Conservation (phyloP, 257 asterid genomes). For the Fraxinus americana region DNA sequence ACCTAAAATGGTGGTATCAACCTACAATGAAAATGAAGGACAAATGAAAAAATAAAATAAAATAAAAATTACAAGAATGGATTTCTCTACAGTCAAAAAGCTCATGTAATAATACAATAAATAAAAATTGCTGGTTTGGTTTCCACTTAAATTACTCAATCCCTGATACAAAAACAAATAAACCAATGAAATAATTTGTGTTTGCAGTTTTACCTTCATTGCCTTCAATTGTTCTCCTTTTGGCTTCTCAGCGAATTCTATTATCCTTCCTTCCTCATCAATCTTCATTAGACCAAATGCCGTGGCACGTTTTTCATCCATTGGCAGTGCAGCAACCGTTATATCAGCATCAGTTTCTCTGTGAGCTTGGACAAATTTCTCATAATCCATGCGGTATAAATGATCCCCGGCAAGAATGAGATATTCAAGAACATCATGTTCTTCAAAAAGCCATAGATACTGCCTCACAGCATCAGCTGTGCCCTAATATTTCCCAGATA, state of each 20-base stretch:
- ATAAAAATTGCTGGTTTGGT: not conserved
- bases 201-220: constrained; percentile 49
- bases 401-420: constrained; percentile 69
- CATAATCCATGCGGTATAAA: constrained; percentile 64
- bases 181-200: not conserved
- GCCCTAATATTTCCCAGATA: constrained; percentile 42
- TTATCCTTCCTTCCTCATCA: constrained; percentile 62
- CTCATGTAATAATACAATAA: not conserved
- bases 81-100: not conserved
- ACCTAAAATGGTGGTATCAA: constrained; percentile 66
- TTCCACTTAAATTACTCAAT: not conserved
- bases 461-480: constrained; percentile 77
- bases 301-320: constrained; percentile 70
- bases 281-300: constrained; percentile 71
- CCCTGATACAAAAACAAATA: not conserved
- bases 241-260: constrained; percentile 71
- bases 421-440: constrained; percentile 62
- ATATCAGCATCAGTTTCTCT: constrained; percentile 71
- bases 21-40: constrained; percentile 33
- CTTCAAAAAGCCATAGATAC: constrained; percentile 68
- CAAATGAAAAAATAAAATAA: not conserved
- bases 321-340: constrained; percentile 70
- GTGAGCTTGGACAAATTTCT: constrained; percentile 63
- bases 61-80: constrained; percentile 1
- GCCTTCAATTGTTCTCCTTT: constrained; percentile 58